Evolutionary conservation across 106 monocot species (phyloP).

Genomic region (Platanthera guangdongensis): DNA sequence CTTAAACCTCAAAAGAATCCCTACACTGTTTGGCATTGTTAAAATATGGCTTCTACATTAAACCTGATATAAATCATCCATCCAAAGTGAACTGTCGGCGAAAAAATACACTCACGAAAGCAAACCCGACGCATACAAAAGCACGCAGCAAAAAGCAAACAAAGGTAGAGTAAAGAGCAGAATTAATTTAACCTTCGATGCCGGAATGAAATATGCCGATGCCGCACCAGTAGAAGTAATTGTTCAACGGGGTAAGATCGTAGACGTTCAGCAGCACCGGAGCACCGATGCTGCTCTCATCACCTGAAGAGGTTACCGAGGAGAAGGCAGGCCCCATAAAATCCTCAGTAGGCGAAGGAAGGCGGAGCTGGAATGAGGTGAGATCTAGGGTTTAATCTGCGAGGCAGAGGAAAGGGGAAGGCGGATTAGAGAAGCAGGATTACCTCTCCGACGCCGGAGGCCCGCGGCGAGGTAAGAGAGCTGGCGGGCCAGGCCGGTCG

Average conservation of each 20-base stretch:
- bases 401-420: background rate
- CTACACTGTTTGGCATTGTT: too few species aligned
- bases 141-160: background rate
- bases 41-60: background rate
- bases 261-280: slow-evolving; percentile 28
- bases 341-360: background rate
- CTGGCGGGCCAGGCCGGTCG: background rate
- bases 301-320: background rate
- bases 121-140: background rate
- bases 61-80: background rate
- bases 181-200: slow-evolving; percentile 16
- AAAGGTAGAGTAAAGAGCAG: background rate
- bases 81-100: background rate
- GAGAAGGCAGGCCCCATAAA: slow-evolving; percentile 3
- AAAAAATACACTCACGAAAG: background rate
- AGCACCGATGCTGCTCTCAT: background rate
- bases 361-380: background rate
- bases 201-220: slow-evolving; percentile 40
- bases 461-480: background rate
- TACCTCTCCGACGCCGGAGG: background rate
- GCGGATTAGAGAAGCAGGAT: background rate
- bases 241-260: slow-evolving; percentile 40
- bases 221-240: slow-evolving; percentile 33
- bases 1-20: too few species aligned
- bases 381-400: background rate